Evolutionary conservation across 805 yeast species (phyloP).

Genomic region (Brettanomyces sp.): DNA sequence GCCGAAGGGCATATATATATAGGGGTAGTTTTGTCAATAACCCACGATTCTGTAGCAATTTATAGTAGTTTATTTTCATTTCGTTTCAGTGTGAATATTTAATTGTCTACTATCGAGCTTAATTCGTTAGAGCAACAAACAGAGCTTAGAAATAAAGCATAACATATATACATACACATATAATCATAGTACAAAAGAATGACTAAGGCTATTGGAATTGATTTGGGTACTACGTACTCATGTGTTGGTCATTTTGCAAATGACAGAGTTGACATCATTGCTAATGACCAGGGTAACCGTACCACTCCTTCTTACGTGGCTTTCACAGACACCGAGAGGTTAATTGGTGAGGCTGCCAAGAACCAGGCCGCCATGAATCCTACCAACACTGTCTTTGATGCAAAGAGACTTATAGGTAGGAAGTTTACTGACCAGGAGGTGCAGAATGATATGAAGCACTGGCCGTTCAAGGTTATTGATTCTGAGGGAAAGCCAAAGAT

Average conservation of each 20-base stretch:
- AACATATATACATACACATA: background rate
- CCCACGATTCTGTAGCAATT: too few relatives aligned
- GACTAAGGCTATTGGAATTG: constrained; percentile 55
- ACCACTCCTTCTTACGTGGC: constrained; percentile 96
- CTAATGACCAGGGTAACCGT: constrained; percentile 98
- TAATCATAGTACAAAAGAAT: constrained; percentile 8
- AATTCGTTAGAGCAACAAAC: too few relatives aligned
- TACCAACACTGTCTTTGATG: constrained; percentile 78
- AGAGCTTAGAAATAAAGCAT: background rate
- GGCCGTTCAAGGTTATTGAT: constrained; percentile 75
- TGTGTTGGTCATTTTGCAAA: constrained; percentile 92
- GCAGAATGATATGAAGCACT: constrained; percentile 66
- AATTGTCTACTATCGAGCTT: too few relatives aligned
- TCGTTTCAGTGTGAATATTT: too few relatives aligned
- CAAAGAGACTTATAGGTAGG: constrained; percentile 90
- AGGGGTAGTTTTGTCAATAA: background rate
- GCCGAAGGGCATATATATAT: background rate
- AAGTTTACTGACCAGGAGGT: constrained; percentile 80
- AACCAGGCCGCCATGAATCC: constrained; percentile 95
- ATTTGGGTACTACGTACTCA: constrained; percentile 83
- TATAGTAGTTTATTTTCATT: too few relatives aligned
- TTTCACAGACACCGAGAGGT: constrained; percentile 84
- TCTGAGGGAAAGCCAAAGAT: constrained; percentile 75
- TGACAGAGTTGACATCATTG: constrained; percentile 88
- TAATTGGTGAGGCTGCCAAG: constrained; percentile 95